Evolutionary conservation across 495 filamentous ascomycete species (phyloP), one percentile per base, ranked within the genome.

Genomic region (Rhypophila decipiens): DNA sequence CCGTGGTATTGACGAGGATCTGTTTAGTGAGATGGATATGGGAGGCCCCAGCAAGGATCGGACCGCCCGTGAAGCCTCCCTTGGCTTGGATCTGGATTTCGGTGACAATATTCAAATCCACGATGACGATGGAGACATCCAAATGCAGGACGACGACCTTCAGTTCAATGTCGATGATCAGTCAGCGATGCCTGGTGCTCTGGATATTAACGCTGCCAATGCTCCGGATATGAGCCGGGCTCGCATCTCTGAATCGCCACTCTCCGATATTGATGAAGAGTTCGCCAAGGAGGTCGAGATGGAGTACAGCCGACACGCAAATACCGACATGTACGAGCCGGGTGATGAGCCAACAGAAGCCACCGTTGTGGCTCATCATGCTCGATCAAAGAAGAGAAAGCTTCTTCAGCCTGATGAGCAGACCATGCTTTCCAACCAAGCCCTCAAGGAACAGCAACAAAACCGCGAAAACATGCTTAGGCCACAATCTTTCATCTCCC

Each of bases 391-490:
- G 71, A 86, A 85, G 61, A 79, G 85, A 38, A 90, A 81, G 65
- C 60, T 90, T 23, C 76, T 96, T 13, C 74, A 78, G 37, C 71
- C 80, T 19, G 90, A 95, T 61, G 61, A 72, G 4, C 66, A 82
- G 33, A 87, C 81, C 5, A 76, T 81, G 58, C 66, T 79, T 17
- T 68, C 73, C 19, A 78, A 62, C 48, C 59, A 60, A 2, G 67
- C 71, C 39, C 86, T 96, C 68, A 87, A 86, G 61, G 75, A 81
- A 33, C 87, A 88, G 63, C 87, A 95, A 56, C 72, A 78, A 23
- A 84, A 90, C 51, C 83, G 84, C 49, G 82, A 85, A 17, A 84
- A 80, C 39, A 96, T 96, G 51, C 66, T 95, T 43, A 87, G 85
- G 61, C 79, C 81, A 7, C 76, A 85, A 20, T 78, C 79, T 12